Percentiles rank a stretch among this genome's conserved stretches.
Evolutionary conservation across 2,329 filamentous ascomycete species (phyloP).

Genomic region (Neocucurbitaria cava): DNA sequence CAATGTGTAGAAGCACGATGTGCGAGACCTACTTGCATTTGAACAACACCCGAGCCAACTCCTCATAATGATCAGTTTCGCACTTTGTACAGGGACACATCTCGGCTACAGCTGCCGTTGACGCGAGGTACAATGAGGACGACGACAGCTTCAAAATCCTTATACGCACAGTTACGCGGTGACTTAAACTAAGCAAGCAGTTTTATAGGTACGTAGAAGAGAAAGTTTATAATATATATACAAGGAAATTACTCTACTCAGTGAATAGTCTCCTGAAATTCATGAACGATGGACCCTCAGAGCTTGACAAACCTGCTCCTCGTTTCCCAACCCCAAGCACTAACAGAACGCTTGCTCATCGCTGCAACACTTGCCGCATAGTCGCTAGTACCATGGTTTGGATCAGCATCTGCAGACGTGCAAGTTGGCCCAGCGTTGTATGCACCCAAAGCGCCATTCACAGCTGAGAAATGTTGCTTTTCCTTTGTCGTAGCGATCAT

Average conservation of each 20-base stretch:
- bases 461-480: conserved; percentile 46
- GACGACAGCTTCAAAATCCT: too few relatives aligned
- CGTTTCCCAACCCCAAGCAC: conserved; percentile 25
- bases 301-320: conserved; percentile 18
- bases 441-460: conserved; percentile 47
- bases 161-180: too few relatives aligned
- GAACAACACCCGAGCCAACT: too few relatives aligned
- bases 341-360: conserved; percentile 28
- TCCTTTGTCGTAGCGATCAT: conserved; percentile 50
- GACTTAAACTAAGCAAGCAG: too few relatives aligned
- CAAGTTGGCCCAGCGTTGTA: conserved; percentile 42
- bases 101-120: too few relatives aligned
- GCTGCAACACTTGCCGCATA: conserved; percentile 48
- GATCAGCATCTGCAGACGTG: conserved; percentile 52
- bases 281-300: background rate
- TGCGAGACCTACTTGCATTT: too few relatives aligned
- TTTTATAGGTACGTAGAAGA: too few relatives aligned
- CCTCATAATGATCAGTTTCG: too few relatives aligned
- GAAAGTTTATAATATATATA: too few relatives aligned
- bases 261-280: background rate
- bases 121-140: too few relatives aligned
- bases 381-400: conserved; percentile 51
- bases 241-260: background rate
- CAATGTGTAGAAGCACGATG: too few relatives aligned
- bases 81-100: too few relatives aligned